phyloP scores from a whole-genome alignment of 1,284 basidiomycete species.

The Ganoderma sinense region DNA sequence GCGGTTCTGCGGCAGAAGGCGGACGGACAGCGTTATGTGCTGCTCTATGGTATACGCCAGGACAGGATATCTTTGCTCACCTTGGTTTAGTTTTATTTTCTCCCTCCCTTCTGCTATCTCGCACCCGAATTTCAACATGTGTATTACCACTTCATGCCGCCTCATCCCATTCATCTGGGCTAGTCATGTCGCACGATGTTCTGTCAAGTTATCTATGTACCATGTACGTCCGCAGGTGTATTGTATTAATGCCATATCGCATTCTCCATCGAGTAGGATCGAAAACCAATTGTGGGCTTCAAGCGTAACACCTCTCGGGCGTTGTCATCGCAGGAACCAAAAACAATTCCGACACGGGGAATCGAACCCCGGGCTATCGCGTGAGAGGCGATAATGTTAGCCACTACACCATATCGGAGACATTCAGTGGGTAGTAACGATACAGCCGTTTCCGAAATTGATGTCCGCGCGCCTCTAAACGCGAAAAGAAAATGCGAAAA shows the following conservation, averaged over 20 bases:
- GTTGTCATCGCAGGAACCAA: too few species aligned
- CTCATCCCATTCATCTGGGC: not conserved
- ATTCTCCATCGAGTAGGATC: too few species aligned
- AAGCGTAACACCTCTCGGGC: too few species aligned
- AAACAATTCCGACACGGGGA: constrained; percentile 18
- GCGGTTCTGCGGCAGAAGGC: constrained; percentile 63
- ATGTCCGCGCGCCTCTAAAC: too few species aligned
- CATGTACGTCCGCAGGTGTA: constrained; percentile 15
- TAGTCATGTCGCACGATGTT: not conserved
- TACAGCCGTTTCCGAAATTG: too few species aligned
- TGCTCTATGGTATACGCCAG: constrained; percentile 75
- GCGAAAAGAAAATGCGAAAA: too few species aligned
- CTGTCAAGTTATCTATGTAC: not conserved
- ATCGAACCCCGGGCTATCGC: too few species aligned
- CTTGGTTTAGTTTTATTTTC: constrained; percentile 35
- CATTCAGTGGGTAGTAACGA: too few species aligned
- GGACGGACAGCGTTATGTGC: constrained; percentile 68
- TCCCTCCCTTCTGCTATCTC: not conserved
- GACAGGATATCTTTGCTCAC: constrained; percentile 72
- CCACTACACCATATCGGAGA: constrained; percentile 28
- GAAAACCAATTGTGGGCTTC: too few species aligned
- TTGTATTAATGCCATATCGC: not conserved
- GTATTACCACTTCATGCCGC: constrained; percentile 11
- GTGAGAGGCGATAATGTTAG: constrained; percentile 28
- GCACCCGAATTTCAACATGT: not conserved